Percentiles rank a stretch among this genome's conserved stretches.
These are phyloP conservation scores for Lipomyces spencermartinsiae DNA, from an alignment of 805 yeast genomes.

Conservation along the genomic window DNA sequence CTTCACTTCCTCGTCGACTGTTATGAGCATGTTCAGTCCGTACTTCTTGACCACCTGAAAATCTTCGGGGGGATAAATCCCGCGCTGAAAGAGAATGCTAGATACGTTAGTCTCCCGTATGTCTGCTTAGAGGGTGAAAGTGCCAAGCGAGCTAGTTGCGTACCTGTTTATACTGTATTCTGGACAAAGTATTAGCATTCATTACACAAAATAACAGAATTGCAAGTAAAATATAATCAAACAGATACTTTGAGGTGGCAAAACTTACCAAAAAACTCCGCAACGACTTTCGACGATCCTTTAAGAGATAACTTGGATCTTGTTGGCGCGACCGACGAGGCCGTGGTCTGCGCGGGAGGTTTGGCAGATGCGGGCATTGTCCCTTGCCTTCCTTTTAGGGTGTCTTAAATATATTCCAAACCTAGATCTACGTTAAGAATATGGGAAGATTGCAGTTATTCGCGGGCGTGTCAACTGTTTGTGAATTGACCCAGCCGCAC, in stretches of 20 bases:
- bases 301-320: slow-evolving; percentile 64
- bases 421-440: neutral
- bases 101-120: neutral
- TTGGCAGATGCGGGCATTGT: neutral
- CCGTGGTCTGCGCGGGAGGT: neutral
- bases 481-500: too few species aligned
- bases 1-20: slow-evolving; percentile 77
- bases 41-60: slow-evolving; percentile 79
- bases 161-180: slow-evolving; percentile 71
- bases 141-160: neutral
- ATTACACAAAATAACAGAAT: neutral
- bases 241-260: neutral
- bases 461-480: too few species aligned
- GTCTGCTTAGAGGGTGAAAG: neutral
- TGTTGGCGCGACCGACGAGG: slow-evolving; percentile 44
- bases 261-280: slow-evolving; percentile 72
- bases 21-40: slow-evolving; percentile 74
- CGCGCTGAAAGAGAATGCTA: slow-evolving; percentile 83
- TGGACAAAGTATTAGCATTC: slow-evolving; percentile 16
- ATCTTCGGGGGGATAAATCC: slow-evolving; percentile 87
- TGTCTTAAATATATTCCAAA: neutral
- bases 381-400: neutral
- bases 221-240: neutral
- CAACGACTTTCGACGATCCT: slow-evolving; percentile 78
- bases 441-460: too few species aligned